Base-by-base conservation (phyloP, 2,329 filamentous ascomycete genomes). In the Escovopsis sp. region DNA sequence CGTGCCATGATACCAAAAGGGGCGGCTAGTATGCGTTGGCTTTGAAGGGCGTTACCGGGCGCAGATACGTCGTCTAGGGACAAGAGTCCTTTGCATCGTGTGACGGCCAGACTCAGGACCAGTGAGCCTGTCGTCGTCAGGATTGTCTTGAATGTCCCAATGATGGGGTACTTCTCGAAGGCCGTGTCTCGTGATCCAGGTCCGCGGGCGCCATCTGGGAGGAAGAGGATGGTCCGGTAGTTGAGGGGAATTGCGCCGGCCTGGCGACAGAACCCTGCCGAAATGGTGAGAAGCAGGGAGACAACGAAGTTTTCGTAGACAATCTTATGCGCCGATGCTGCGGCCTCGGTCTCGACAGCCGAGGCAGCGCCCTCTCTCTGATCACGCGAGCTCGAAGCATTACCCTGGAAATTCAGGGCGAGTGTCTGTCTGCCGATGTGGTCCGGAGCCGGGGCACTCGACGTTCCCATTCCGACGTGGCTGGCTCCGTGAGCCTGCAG, bases 111-210 rank as follows among this genome's bases (percentile, higher is more conserved):
- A 35, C 64, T 66, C 24, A 75, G 58, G 12, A 76, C 56, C 7
- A 78, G 58, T 10, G 65, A 64, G 2, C 74, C 74, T 0, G 69
- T 70, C 2, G 70, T 76, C 6, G 73, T 76, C 39, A 77, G 53
- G 46, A 73, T 72, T 8, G 69, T 63, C 38, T 67, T 66, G 13
- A 77, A 63, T 7, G 68, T 73, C 3, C 68, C 72, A 16, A 72
- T 55, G 3, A 70, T 45, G 12, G 55, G 53, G 13, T 50, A 44
- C 11, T 44, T 45, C 36, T 48, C 49, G n/a, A 48, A 27, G 12
- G 42, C 38, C 10, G 45, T 39, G 27, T 45, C 48, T 24, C 51
- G 48, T 7, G 45, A 43, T 25, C 49, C 50, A 29, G 44, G 39
- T 29, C 39, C 35, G 40, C 46, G 43, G 15, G 44, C 25, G 34